Conservation (phyloP, 805 yeast genomes). For the Saccharomycopsis selenospora region DNA sequence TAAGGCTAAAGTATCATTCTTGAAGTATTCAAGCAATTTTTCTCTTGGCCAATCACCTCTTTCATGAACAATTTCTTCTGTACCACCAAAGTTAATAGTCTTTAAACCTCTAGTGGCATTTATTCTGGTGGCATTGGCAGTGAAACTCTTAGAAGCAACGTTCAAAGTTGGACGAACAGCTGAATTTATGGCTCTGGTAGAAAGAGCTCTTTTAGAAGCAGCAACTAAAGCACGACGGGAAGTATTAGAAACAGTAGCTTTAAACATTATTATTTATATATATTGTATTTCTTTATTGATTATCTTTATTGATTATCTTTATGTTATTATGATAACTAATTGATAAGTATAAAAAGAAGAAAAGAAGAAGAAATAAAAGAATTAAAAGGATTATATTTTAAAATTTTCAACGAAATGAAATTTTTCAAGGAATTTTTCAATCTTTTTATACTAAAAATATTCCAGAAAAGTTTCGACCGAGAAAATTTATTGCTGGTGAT, state of each 20-base stretch:
- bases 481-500: too few relatives aligned
- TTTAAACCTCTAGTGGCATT: slow-evolving; percentile 64
- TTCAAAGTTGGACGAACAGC: slow-evolving; percentile 56
- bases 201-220: slow-evolving; percentile 60
- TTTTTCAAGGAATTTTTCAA: not conserved
- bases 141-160: slow-evolving; percentile 29
- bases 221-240: slow-evolving; percentile 35
- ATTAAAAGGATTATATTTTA: too few relatives aligned
- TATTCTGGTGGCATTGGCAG: slow-evolving; percentile 25
- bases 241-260: slow-evolving; percentile 39
- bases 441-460: not conserved
- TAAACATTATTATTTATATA: slow-evolving; percentile 25
- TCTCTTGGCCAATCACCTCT: slow-evolving; percentile 99
- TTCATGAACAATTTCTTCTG: slow-evolving; percentile 93
- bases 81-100: slow-evolving; percentile 95
- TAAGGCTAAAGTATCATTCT: slow-evolving; percentile 93
- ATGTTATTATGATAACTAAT: too few relatives aligned
- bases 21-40: slow-evolving; percentile 92
- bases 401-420: not conserved
- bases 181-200: slow-evolving; percentile 38
- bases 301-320: too few relatives aligned
- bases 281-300: not conserved
- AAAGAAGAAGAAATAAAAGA: not conserved
- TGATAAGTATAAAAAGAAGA: not conserved
- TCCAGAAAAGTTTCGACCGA: too few relatives aligned